phyloP scores from a whole-genome alignment of 331 rosid genomes.

The Prunus yedoensis region DNA sequence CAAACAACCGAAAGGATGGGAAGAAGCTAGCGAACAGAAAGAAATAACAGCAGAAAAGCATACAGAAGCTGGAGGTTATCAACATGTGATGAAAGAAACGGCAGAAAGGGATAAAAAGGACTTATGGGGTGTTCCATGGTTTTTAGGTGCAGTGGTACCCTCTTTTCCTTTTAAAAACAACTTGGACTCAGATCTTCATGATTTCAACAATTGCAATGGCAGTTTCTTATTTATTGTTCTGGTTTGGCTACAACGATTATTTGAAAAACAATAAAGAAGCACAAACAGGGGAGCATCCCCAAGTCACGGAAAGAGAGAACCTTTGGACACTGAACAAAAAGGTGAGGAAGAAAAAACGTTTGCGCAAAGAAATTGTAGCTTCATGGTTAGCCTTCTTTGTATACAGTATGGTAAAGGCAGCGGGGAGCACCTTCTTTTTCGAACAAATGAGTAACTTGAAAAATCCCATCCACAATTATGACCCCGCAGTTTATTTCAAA shows the following conservation, averaged over 20 bases:
- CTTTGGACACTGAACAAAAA: not conserved
- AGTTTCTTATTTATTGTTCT: not conserved
- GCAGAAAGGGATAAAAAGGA: not conserved
- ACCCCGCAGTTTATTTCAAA: not conserved
- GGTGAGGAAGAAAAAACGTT: not conserved
- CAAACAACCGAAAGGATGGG: too few species aligned
- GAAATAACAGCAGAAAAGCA: too few species aligned
- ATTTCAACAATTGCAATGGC: not conserved
- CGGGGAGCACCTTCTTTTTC: constrained; percentile 3
- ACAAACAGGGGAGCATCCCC: not conserved
- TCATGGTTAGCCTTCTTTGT: not conserved
- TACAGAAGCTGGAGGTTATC: too few species aligned
- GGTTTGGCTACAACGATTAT: not conserved
- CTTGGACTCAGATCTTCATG: not conserved
- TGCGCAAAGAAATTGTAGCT: not conserved
- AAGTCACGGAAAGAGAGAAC: not conserved
- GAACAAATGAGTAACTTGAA: not conserved
- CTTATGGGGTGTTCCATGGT: not conserved
- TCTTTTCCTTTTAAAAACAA: not conserved
- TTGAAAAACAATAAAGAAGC: not conserved
- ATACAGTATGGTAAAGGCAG: not conserved
- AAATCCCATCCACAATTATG: not conserved
- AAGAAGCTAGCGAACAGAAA: too few species aligned
- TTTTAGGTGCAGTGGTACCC: not conserved
- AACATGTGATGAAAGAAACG: too few species aligned